Conservation (phyloP, 2,329 filamentous ascomycete genomes). For the Colletotrichum truncatum region DNA sequence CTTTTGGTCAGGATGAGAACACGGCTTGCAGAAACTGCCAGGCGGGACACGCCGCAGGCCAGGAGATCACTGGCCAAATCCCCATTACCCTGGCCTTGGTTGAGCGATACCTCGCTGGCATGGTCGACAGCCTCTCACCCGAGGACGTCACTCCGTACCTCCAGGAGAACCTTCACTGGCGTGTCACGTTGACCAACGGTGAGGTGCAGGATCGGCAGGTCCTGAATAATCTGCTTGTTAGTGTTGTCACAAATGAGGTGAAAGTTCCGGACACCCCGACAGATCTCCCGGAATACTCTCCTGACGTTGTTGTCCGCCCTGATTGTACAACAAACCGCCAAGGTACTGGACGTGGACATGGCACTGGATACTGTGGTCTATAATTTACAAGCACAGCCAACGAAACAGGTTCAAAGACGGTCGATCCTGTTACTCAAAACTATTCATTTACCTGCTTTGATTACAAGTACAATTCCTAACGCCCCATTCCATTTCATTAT, state of each 20-base stretch:
- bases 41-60: conserved; percentile 26
- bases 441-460: conserved; percentile 13
- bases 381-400: background rate
- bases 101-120: conserved; percentile 35
- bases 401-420: background rate
- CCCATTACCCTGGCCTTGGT: conserved; percentile 40
- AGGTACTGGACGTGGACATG: conserved; percentile 10
- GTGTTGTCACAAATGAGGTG: conserved; percentile 21
- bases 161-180: conserved; percentile 36
- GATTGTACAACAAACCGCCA: conserved; percentile 12
- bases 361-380: conserved; percentile 7
- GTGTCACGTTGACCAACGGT: conserved; percentile 35
- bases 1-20: conserved; percentile 43
- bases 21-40: conserved; percentile 37
- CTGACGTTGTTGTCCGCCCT: conserved; percentile 3
- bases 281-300: conserved; percentile 4
- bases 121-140: conserved; percentile 33
- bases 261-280: conserved; percentile 4
- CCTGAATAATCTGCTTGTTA: conserved; percentile 8
- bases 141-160: conserved; percentile 38
- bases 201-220: conserved; percentile 13
- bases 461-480: conserved; percentile 1
- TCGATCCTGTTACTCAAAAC: background rate
- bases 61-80: conserved; percentile 37
- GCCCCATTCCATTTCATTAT: background rate